Conservation (phyloP, 2,329 filamentous ascomycete species). For the Talaromyces albobiverticillius region DNA sequence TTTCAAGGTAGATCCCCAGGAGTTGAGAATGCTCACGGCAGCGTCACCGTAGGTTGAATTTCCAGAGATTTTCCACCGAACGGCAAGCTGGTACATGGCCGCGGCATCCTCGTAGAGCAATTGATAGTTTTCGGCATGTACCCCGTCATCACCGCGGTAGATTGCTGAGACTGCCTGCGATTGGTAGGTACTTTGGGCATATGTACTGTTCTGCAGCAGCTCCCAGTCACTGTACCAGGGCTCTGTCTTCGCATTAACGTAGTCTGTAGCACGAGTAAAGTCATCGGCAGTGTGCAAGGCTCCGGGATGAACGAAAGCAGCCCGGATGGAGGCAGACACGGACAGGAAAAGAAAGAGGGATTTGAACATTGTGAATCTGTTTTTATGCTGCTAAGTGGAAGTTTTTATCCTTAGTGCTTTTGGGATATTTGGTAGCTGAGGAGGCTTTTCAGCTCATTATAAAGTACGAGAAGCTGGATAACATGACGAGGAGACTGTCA, state of each 20-base stretch:
- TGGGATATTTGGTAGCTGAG: too few species aligned
- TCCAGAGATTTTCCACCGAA: slow-evolving; percentile 15
- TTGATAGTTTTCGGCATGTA: slow-evolving; percentile 4
- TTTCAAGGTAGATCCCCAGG: slow-evolving; percentile 8
- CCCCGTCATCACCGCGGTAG: slow-evolving; percentile 5
- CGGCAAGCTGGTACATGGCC: slow-evolving; percentile 12
- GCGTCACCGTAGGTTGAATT: slow-evolving; percentile 12
- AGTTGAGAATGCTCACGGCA: slow-evolving; percentile 11
- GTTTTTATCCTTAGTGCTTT: too few species aligned
- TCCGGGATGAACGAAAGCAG: slow-evolving; percentile 13
- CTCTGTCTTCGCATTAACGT: slow-evolving; percentile 2
- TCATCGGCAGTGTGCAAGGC: slow-evolving; percentile 11
- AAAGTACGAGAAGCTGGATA: too few species aligned
- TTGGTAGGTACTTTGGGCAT: slow-evolving; percentile 6
- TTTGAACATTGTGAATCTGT: background rate
- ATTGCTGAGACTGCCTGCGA: background rate
- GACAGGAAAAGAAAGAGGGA: background rate
- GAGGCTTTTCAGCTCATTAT: too few species aligned
- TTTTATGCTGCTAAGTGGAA: too few species aligned
- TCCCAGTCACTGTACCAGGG: slow-evolving; percentile 14
- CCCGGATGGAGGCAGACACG: background rate
- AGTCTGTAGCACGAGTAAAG: slow-evolving; percentile 1
- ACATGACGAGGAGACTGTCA: too few species aligned
- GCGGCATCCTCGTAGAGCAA: slow-evolving; percentile 14
- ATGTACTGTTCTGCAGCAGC: background rate